phyloP scores from a whole-genome alignment of 2,329 filamentous ascomycete species.

The Cladosporium sphaerospermum region DNA sequence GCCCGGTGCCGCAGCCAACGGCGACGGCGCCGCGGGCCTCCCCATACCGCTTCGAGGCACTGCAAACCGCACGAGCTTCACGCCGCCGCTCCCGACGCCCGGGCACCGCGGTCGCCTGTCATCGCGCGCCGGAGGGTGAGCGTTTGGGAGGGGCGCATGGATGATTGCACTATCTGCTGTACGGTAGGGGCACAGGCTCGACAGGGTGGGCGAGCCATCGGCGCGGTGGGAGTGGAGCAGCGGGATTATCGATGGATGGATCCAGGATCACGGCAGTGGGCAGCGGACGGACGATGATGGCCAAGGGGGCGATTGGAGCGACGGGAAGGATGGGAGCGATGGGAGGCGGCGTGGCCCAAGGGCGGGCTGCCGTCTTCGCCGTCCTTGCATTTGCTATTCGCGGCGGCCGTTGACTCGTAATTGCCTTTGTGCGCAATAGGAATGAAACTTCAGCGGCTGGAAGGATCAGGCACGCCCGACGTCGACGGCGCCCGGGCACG shows the following conservation, averaged over 20 bases:
- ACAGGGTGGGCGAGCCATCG: no score
- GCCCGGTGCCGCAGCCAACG: constrained; percentile 9
- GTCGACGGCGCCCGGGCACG: no score
- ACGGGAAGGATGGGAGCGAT: not conserved
- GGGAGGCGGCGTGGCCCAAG: no score
- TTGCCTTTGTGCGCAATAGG: not conserved
- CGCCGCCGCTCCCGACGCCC: no score
- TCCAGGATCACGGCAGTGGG: not conserved
- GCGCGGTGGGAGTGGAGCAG: no score
- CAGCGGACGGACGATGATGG: no score
- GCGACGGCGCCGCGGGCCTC: constrained; percentile 8
- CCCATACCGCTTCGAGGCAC: constrained; percentile 9
- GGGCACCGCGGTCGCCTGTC: no score
- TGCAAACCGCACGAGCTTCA: constrained; percentile 9
- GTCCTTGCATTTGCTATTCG: not conserved
- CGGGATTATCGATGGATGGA: not conserved
- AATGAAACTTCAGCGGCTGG: constrained; percentile 9
- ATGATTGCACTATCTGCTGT: not conserved
- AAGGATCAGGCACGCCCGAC: not conserved
- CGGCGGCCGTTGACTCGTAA: constrained; percentile 3
- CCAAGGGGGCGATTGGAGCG: not conserved
- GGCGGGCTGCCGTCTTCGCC: not conserved
- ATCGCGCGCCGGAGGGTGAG: no score
- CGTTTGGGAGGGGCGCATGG: no score
- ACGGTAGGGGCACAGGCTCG: not conserved